Evolutionary conservation across 179 eudicot genomes (phyloP).

Genomic region (Spinacia oleracea): DNA sequence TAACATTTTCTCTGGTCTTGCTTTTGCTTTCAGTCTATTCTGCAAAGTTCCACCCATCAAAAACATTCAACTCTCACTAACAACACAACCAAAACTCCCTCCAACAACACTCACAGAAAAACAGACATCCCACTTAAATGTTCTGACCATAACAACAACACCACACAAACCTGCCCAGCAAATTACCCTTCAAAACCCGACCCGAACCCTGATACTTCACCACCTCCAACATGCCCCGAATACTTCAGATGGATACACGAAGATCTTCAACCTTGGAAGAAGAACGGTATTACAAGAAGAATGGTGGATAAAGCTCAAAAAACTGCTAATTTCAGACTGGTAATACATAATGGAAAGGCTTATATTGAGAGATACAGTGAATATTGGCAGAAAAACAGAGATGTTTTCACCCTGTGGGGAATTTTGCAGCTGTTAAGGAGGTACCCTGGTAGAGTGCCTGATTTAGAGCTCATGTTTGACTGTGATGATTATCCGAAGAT

Average conservation of each 20-base stretch:
- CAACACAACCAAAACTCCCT: constrained; percentile 22
- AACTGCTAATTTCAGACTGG: constrained; percentile 71
- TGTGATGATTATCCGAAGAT: constrained; percentile 80
- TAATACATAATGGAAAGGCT: constrained; percentile 63
- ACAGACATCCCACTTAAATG: constrained; percentile 58
- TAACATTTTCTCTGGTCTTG: constrained; percentile 4
- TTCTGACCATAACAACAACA: constrained; percentile 34
- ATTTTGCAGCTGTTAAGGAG: constrained; percentile 68
- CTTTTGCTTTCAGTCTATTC: constrained; percentile 48
- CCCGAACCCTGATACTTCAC: constrained; percentile 37
- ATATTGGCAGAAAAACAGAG: constrained; percentile 61
- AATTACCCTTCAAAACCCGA: constrained; percentile 45
- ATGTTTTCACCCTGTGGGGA: constrained; percentile 80
- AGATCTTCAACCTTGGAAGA: constrained; percentile 77
- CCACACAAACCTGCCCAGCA: constrained; percentile 58
- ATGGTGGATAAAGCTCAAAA: constrained; percentile 55
- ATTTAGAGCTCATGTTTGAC: constrained; percentile 90
- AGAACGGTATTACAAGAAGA: constrained; percentile 62
- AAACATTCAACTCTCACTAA: constrained; percentile 24
- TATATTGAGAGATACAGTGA: constrained; percentile 54
- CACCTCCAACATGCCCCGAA: constrained; percentile 61
- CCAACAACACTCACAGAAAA: constrained; percentile 27
- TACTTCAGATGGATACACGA: constrained; percentile 92
- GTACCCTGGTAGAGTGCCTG: constrained; percentile 93
- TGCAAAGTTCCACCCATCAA: constrained; percentile 28